Conservation (phyloP, 805 yeast species). For the Yamadazyma paraphyllophila region DNA sequence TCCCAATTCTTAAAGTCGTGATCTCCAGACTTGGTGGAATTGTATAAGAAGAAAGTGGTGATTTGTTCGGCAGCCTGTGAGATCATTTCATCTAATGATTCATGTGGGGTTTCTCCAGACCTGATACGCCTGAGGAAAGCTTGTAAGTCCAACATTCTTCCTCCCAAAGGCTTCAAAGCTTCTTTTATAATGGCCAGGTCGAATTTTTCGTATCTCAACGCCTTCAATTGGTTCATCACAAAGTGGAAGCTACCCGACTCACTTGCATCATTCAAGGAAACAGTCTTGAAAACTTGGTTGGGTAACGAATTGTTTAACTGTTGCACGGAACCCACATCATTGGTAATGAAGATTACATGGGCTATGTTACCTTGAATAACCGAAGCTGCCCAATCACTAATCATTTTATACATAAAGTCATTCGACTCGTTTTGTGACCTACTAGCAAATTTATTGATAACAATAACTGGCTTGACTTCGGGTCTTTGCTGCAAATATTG, state of each 20-base stretch:
- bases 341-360: constrained; percentile 84
- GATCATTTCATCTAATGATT: constrained; percentile 77
- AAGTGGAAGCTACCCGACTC: constrained; percentile 65
- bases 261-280: constrained; percentile 80
- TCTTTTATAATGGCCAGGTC: constrained; percentile 41
- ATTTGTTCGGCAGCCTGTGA: constrained; percentile 85
- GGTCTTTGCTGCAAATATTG: constrained; percentile 85
- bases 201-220: constrained; percentile 18
- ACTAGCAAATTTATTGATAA: constrained; percentile 69
- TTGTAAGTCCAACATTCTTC: constrained; percentile 91
- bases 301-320: constrained; percentile 73
- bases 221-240: constrained; percentile 54
- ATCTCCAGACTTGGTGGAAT: constrained; percentile 18
- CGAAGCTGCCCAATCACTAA: constrained; percentile 88
- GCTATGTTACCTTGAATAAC: constrained; percentile 77
- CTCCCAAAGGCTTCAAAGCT: constrained; percentile 78
- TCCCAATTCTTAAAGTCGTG: constrained; percentile 49
- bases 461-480: constrained; percentile 79
- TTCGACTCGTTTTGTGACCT: constrained; percentile 46
- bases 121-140: constrained; percentile 83
- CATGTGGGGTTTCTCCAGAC: constrained; percentile 79
- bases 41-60: constrained; percentile 66
- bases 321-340: constrained; percentile 76
- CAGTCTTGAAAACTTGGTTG: constrained; percentile 76
- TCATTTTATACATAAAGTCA: constrained; percentile 63